These are phyloP conservation scores for Daldinia loculata DNA, from an alignment of 495 filamentous ascomycete genomes.

Conservation along the genomic window DNA sequence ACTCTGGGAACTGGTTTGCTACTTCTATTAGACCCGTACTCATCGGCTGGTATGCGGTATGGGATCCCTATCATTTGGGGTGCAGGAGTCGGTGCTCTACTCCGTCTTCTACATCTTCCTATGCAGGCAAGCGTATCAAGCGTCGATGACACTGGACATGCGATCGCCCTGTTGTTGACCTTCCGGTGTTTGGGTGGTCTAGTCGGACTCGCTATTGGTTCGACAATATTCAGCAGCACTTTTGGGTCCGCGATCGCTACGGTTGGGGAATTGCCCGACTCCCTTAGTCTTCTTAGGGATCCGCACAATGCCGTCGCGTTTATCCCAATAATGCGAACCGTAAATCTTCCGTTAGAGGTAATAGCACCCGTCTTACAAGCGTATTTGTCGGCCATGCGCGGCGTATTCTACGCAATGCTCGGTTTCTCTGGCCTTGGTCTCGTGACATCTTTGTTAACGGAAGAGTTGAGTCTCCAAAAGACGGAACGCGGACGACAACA, in stretches of 20 bases:
- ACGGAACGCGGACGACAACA: slow-evolving; percentile 35
- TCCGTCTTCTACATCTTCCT: slow-evolving; percentile 41
- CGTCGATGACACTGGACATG: slow-evolving; percentile 53
- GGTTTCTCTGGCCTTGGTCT: slow-evolving; percentile 33
- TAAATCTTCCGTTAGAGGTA: slow-evolving; percentile 25
- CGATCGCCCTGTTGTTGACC: slow-evolving; percentile 47
- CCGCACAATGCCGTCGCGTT: slow-evolving; percentile 34
- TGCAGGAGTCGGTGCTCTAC: slow-evolving; percentile 42
- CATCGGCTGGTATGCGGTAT: slow-evolving; percentile 21
- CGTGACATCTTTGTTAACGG: slow-evolving; percentile 30
- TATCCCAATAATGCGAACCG: slow-evolving; percentile 28
- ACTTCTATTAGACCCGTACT: slow-evolving; percentile 23
- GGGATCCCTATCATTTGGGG: slow-evolving; percentile 46
- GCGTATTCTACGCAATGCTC: slow-evolving; percentile 37
- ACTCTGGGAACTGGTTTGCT: slow-evolving; percentile 44
- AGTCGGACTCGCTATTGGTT: slow-evolving; percentile 50
- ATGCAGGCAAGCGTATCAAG: slow-evolving; percentile 50
- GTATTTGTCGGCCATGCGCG: slow-evolving; percentile 32
- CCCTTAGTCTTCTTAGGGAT: slow-evolving; percentile 17
- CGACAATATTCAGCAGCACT: slow-evolving; percentile 45
- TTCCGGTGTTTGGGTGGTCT: slow-evolving; percentile 54
- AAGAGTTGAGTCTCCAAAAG: slow-evolving; percentile 33
- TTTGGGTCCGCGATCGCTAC: slow-evolving; percentile 35
- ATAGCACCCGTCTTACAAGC: slow-evolving; percentile 22
- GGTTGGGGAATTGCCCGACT: slow-evolving; percentile 25